These are phyloP conservation scores for Pseudisothecium myosuroides DNA, from an alignment of 225 moss, liverwort and hornwort species.

Conservation along the genomic window DNA sequence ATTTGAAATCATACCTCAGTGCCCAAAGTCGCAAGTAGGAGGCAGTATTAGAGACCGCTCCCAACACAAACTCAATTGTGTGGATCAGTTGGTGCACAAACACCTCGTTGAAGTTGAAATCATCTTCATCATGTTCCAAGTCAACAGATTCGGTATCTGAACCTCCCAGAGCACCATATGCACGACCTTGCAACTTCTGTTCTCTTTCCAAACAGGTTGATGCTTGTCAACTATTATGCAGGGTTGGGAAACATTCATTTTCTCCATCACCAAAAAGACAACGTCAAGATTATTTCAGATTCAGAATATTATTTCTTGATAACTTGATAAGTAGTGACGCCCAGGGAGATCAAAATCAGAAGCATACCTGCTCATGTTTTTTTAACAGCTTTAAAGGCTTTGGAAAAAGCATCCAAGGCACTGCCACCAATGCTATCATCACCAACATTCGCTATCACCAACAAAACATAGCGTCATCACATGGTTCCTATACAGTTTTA, in stretches of 20 bases:
- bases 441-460: slow-evolving; percentile 50
- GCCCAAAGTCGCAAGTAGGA: slow-evolving; percentile 98
- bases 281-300: background rate
- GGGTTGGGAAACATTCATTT: background rate
- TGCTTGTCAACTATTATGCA: background rate
- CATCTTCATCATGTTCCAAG: slow-evolving; percentile 59
- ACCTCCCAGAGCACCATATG: slow-evolving; percentile 67
- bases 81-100: slow-evolving; percentile 99
- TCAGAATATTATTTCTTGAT: background rate
- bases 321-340: background rate
- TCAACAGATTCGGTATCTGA: slow-evolving; percentile 78
- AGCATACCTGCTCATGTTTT: slow-evolving; percentile 54
- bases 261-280: background rate
- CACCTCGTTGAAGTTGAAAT: slow-evolving; percentile 79
- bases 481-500: background rate
- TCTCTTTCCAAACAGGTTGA: background rate
- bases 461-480: slow-evolving; percentile 16
- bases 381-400: slow-evolving; percentile 73
- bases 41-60: slow-evolving; percentile 95
- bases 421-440: slow-evolving; percentile 52
- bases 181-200: slow-evolving; percentile 70
- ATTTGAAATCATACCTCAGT: slow-evolving; percentile 36
- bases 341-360: background rate
- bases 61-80: slow-evolving; percentile 94
- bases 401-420: slow-evolving; percentile 97